Conservation (phyloP, 2,329 filamentous ascomycete genomes). For the Calonectria pauciramosa region DNA sequence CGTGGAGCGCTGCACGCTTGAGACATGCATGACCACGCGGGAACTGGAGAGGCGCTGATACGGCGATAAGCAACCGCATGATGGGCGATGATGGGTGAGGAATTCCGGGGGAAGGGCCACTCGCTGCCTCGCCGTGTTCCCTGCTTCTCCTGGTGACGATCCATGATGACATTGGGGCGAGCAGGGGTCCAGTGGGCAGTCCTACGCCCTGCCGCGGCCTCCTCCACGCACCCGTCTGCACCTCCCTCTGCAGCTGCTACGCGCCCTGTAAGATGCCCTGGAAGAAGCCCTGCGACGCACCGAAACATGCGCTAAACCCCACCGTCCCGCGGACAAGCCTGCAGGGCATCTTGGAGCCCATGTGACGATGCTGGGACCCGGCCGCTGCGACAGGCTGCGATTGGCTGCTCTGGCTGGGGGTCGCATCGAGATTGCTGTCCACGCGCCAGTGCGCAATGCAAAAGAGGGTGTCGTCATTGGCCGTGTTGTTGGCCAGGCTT, state of each 20-base stretch:
- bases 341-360: constrained; percentile 21
- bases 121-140: background rate
- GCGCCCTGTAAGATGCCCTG: constrained; percentile 6
- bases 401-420: constrained; percentile 20
- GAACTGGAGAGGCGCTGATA: constrained; percentile 12
- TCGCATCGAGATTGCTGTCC: constrained; percentile 17
- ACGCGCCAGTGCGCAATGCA: constrained; percentile 16
- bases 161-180: background rate
- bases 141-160: constrained; percentile 5
- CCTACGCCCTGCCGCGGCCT: constrained; percentile 3
- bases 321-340: constrained; percentile 13
- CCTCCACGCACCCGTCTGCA: background rate
- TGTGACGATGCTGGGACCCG: constrained; percentile 9
- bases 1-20: background rate
- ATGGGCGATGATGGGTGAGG: background rate
- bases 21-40: constrained; percentile 20
- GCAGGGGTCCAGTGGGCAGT: background rate
- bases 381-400: constrained; percentile 16
- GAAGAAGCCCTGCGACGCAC: background rate
- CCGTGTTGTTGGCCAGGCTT: background rate
- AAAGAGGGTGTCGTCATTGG: constrained; percentile 27
- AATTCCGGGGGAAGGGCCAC: constrained; percentile 1
- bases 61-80: constrained; percentile 19
- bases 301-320: constrained; percentile 6
- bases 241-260: background rate